Percentiles rank a stretch among this genome's conserved stretches.
phyloP scores from a whole-genome alignment of 345 rosid species.

The Eucalyptus caleyi region DNA sequence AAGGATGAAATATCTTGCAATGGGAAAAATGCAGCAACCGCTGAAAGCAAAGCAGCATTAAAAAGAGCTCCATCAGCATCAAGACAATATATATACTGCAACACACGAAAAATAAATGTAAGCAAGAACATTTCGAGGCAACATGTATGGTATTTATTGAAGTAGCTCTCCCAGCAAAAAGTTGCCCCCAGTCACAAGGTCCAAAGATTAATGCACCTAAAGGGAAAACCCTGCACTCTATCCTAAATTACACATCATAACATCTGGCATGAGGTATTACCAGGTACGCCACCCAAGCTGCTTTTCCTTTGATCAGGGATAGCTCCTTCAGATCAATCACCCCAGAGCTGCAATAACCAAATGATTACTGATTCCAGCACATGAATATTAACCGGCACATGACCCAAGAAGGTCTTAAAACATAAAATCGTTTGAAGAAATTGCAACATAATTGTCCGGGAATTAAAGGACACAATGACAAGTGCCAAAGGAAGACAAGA shows the following conservation, averaged over 20 bases:
- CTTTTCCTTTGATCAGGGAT: slow-evolving; percentile 67
- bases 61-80: too few relatives aligned
- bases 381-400: not conserved
- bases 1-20: slow-evolving; percentile 27
- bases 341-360: slow-evolving; percentile 14
- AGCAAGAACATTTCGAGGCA: not conserved
- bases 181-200: not conserved
- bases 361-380: not conserved
- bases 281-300: slow-evolving; percentile 96
- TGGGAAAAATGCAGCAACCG: slow-evolving; percentile 74
- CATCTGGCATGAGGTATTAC: slow-evolving; percentile 11
- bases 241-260: not conserved
- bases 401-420: not conserved
- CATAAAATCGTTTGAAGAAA: not conserved
- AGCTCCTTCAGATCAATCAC: slow-evolving; percentile 23
- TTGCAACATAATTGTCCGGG: not conserved
- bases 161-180: not conserved
- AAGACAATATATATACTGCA: slow-evolving; percentile 77
- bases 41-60: slow-evolving; percentile 88
- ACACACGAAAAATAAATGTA: not conserved
- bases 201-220: not conserved
- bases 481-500: not conserved
- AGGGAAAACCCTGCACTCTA: not conserved
- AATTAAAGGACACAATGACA: not conserved
- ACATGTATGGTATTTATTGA: not conserved